Conservation (phyloP, 345 rosid genomes). For the Chamaenerion angustifolium region DNA sequence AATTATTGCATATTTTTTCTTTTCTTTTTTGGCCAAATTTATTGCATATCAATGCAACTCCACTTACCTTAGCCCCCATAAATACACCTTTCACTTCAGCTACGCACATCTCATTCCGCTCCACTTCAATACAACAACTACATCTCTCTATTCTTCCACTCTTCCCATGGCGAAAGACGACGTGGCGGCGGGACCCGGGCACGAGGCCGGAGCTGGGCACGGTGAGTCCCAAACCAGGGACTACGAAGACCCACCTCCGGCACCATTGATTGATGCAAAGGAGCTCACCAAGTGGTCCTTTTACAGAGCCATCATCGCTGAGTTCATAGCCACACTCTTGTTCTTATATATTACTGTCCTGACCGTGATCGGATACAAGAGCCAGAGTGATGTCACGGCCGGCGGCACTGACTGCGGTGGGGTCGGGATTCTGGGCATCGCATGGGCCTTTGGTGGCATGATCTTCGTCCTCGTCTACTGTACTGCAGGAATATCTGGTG, state of each 20-base stretch:
- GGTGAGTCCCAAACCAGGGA: constrained; percentile 20
- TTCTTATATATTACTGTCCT: constrained; percentile 30
- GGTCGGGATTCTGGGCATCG: constrained; percentile 29
- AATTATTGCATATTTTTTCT: too few species aligned
- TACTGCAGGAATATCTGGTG: constrained; percentile 34
- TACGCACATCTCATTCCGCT: neutral
- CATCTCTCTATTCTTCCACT: neutral
- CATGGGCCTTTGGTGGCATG: constrained; percentile 41
- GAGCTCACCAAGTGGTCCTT: constrained; percentile 27
- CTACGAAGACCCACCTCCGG: constrained; percentile 35
- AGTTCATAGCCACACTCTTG: constrained; percentile 31
- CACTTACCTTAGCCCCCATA: too few species aligned
- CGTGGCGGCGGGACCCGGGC: constrained; percentile 8
- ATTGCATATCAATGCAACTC: too few species aligned
- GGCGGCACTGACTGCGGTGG: constrained; percentile 17
- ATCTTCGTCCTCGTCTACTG: constrained; percentile 32
- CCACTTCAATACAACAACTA: neutral
- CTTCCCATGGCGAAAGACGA: constrained; percentile 19
- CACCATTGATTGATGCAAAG: constrained; percentile 22
- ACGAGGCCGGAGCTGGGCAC: constrained; percentile 1
- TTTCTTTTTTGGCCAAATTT: too few species aligned
- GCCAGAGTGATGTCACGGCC: constrained; percentile 12
- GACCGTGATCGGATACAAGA: constrained; percentile 30
- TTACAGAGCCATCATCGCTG: constrained; percentile 30
- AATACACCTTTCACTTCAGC: neutral